These are phyloP conservation scores for Hyaloperonospora arabidopsidis DNA, from an alignment of 352 stramenopile genomes.

Conservation along the genomic window DNA sequence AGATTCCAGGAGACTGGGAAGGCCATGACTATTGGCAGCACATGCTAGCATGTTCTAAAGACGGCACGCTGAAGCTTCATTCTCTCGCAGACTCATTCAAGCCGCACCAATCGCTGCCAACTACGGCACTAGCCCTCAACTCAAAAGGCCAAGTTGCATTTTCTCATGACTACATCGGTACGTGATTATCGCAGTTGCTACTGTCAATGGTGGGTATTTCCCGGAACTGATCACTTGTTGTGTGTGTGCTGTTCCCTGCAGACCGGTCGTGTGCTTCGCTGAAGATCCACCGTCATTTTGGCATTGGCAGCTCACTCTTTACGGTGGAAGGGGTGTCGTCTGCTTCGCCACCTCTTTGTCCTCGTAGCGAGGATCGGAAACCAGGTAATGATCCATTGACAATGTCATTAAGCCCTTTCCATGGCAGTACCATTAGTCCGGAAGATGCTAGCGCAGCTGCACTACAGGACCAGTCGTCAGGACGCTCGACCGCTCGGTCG, in stretches of 20 bases:
- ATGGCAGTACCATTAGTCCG: slow-evolving; percentile 15
- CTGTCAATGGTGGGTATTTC: background rate
- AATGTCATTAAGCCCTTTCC: slow-evolving; percentile 24
- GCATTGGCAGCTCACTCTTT: slow-evolving; percentile 55
- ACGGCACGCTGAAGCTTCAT: slow-evolving; percentile 80
- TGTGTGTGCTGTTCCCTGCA: slow-evolving; percentile 19
- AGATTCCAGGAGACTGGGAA: slow-evolving; percentile 49
- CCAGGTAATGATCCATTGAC: slow-evolving; percentile 11
- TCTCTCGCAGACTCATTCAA: slow-evolving; percentile 80
- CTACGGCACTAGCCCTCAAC: slow-evolving; percentile 66
- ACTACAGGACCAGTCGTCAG: slow-evolving; percentile 15
- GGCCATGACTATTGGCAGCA: slow-evolving; percentile 81
- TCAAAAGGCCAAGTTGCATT: slow-evolving; percentile 75
- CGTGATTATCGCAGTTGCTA: background rate
- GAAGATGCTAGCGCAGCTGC: slow-evolving; percentile 12
- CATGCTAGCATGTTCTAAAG: slow-evolving; percentile 84
- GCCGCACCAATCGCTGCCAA: slow-evolving; percentile 67
- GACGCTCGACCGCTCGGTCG: slow-evolving; percentile 22
- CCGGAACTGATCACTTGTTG: background rate
- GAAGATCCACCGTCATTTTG: slow-evolving; percentile 71
- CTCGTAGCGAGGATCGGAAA: slow-evolving; percentile 21
- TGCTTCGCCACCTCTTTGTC: slow-evolving; percentile 16
- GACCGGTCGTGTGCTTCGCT: slow-evolving; percentile 77
- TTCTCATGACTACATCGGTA: slow-evolving; percentile 79
- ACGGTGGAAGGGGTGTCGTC: slow-evolving; percentile 33